phyloP scores from a whole-genome alignment of 805 yeast genomes.

The Lipomyces sp. region DNA sequence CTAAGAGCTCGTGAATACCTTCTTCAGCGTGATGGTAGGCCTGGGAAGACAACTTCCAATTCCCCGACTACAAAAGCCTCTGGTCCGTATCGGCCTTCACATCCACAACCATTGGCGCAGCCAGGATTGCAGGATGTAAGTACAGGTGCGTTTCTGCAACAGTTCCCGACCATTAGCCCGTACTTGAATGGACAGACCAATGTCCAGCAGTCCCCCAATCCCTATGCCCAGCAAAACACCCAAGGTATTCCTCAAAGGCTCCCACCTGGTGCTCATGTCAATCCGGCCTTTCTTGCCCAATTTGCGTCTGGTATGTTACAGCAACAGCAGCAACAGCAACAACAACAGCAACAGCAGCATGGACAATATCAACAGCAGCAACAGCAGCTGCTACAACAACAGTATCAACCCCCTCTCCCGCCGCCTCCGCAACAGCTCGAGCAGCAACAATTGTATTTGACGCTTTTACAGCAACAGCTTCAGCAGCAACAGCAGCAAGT shows the following conservation, averaged over 20 bases:
- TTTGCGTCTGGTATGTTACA: constrained; percentile 9
- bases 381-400: constrained; percentile 10
- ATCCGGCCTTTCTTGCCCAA: constrained; percentile 35
- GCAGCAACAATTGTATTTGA: constrained; percentile 8
- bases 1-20: constrained; percentile 2
- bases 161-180: constrained; percentile 7
- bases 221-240: constrained; percentile 4
- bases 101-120: constrained; percentile 1
- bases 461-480: constrained; percentile 23
- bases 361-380: constrained; percentile 11
- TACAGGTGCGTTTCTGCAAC: constrained; percentile 10
- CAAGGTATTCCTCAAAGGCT: constrained; percentile 23
- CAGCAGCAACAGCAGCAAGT: constrained; percentile 18
- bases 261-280: constrained; percentile 35
- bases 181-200: constrained; percentile 6
- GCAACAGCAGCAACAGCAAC: constrained; percentile 6
- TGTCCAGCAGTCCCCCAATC: constrained; percentile 5
- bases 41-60: not conserved
- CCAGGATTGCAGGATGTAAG: constrained; percentile 1
- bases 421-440: constrained; percentile 8
- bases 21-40: constrained; percentile 3
- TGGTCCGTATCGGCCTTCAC: constrained; percentile 11
- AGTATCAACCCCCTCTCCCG: constrained; percentile 10
- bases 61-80: not conserved
- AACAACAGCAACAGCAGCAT: constrained; percentile 5